Evolutionary conservation across 768 basidiomycete species (phyloP).

Genomic region (Clitopilus hobsonii): DNA sequence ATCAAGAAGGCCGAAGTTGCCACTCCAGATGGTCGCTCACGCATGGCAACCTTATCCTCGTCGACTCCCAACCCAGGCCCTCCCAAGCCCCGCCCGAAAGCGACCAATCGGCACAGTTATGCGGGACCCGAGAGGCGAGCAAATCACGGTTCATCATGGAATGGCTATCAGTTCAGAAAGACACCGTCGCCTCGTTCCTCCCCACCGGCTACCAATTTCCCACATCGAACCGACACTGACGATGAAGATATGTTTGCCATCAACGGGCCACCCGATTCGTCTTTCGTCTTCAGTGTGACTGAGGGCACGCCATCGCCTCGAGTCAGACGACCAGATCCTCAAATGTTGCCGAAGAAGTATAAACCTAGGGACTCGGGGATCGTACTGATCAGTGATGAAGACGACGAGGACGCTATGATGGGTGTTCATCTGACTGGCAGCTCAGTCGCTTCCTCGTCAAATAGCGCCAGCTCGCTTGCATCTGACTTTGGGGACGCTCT

Average conservation of each 20-base stretch:
- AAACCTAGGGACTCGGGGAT: constrained; percentile 67
- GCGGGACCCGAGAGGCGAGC: constrained; percentile 39
- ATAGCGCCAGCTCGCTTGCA: constrained; percentile 55
- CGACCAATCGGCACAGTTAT: constrained; percentile 60
- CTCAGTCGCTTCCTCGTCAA: constrained; percentile 46
- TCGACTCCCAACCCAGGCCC: constrained; percentile 14
- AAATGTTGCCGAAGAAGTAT: constrained; percentile 59
- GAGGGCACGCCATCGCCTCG: constrained; percentile 55
- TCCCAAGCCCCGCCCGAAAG: constrained; percentile 22
- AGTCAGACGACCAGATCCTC: constrained; percentile 26
- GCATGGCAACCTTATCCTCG: constrained; percentile 23
- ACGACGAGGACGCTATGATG: constrained; percentile 28
- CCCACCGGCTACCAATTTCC: constrained; percentile 24
- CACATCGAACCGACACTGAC: constrained; percentile 27
- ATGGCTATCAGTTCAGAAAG: constrained; percentile 32
- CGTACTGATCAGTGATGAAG: constrained; percentile 58
- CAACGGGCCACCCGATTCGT: constrained; percentile 38
- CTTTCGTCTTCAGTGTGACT: constrained; percentile 54
- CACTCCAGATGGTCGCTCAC: constrained; percentile 20
- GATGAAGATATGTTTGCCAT: constrained; percentile 59
- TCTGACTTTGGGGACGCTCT: constrained; percentile 61
- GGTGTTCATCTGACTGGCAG: constrained; percentile 23
- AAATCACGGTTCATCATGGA: constrained; percentile 29
- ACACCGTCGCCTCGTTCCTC: constrained; percentile 51
- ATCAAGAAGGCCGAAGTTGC: constrained; percentile 30